These are phyloP conservation scores for Penicillium expansum DNA, from an alignment of 2,329 filamentous ascomycete species.

Conservation along the genomic window DNA sequence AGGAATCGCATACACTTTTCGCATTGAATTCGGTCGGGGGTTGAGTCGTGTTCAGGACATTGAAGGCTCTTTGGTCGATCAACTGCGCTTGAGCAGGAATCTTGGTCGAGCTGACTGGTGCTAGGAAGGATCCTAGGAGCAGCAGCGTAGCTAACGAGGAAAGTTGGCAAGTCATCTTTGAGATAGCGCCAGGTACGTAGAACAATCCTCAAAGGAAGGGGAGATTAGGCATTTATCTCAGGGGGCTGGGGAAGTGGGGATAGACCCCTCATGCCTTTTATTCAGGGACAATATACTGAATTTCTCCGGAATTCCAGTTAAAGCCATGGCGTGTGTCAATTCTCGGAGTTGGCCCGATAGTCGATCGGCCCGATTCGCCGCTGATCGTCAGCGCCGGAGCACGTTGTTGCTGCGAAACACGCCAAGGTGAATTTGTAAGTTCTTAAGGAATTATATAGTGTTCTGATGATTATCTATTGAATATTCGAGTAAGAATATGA, in stretches of 20 bases:
- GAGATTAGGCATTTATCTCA: not conserved
- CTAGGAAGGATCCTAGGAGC: not conserved
- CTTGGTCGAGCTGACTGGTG: slow-evolving; percentile 10
- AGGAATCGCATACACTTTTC: slow-evolving; percentile 5
- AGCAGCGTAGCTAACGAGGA: not conserved
- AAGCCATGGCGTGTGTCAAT: not conserved
- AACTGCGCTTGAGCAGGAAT: slow-evolving; percentile 19
- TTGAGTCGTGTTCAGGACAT: slow-evolving; percentile 17
- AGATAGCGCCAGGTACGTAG: not conserved
- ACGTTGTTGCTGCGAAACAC: not conserved
- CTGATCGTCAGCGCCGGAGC: not conserved
- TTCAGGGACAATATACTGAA: not conserved
- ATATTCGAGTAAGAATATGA: too few relatives aligned
- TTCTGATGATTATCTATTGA: not conserved
- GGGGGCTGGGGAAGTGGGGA: not conserved
- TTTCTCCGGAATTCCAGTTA: not conserved
- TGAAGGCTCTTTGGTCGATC: slow-evolving; percentile 18
- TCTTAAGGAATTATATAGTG: not conserved
- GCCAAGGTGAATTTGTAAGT: not conserved
- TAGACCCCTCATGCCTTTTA: not conserved
- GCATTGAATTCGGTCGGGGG: slow-evolving; percentile 16
- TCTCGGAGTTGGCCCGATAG: not conserved
- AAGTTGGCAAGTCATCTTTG: not conserved
- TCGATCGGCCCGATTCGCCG: not conserved
- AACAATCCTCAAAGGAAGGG: not conserved